Evolutionary conservation across 305 asterid genomes (phyloP).

Genomic region (Fraxinus greggii): DNA sequence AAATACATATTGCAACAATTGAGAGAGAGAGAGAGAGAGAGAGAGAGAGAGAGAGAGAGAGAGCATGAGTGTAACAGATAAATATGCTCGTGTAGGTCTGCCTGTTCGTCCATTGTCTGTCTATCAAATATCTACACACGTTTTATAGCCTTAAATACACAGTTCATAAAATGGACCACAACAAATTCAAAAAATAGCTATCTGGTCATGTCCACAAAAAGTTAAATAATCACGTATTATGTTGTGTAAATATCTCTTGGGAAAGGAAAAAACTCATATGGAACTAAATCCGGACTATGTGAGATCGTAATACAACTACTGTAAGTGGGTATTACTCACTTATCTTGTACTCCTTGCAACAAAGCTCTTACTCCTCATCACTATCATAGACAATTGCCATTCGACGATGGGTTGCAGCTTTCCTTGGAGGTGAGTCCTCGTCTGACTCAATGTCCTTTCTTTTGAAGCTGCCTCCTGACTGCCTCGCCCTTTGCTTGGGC

Average conservation of each 20-base stretch:
- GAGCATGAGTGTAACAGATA: not conserved
- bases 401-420: slow-evolving; percentile 68
- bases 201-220: not conserved
- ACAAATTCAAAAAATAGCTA: not conserved
- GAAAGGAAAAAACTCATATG: not conserved
- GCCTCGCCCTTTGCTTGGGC: slow-evolving; percentile 67
- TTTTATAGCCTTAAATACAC: not conserved
- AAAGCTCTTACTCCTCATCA: slow-evolving; percentile 61
- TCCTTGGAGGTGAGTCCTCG: slow-evolving; percentile 89
- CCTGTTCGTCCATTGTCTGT: not conserved
- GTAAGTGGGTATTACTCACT: slow-evolving; percentile 16
- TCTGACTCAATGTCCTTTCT: slow-evolving; percentile 88
- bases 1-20: not conserved
- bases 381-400: slow-evolving; percentile 88
- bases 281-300: not conserved
- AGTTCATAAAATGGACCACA: not conserved
- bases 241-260: not conserved
- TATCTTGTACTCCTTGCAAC: slow-evolving; percentile 10
- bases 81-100: not conserved
- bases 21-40: not conserved
- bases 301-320: not conserved
- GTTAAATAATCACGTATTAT: not conserved
- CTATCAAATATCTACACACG: not conserved
- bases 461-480: slow-evolving; percentile 56
- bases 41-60: not conserved